These are phyloP conservation scores for Thermochaetoides dissita DNA, from an alignment of 2,329 filamentous ascomycete genomes.

Conservation along the genomic window DNA sequence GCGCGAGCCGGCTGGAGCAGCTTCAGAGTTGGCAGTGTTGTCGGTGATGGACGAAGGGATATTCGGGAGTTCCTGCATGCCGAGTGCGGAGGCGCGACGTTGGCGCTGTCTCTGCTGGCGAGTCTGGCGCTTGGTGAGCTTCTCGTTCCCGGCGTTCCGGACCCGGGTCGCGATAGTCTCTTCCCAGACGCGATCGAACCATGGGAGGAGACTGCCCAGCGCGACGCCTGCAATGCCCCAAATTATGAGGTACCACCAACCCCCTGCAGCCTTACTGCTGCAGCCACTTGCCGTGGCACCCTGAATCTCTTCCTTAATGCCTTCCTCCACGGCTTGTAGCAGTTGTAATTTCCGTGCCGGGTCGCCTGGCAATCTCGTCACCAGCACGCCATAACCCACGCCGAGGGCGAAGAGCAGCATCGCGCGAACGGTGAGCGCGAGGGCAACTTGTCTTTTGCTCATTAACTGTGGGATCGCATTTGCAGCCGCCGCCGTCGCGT, in stretches of 20 bases:
- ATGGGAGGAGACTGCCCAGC: conserved; percentile 68
- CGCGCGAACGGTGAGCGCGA: conserved; percentile 44
- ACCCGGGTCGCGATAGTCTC: conserved; percentile 25
- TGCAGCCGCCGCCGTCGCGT: conserved; percentile 20
- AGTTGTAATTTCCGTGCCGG: conserved; percentile 19
- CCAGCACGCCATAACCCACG: conserved; percentile 66
- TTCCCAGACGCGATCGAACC: conserved; percentile 67
- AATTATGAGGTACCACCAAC: conserved; percentile 56
- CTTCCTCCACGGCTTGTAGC: neutral
- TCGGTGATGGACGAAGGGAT: neutral
- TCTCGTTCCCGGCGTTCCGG: neutral
- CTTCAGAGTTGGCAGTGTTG: conserved; percentile 7
- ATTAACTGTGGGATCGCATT: conserved; percentile 10
- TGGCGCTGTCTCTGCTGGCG: neutral
- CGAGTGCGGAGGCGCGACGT: neutral
- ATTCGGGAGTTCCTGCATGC: neutral
- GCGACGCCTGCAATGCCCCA: conserved; percentile 73
- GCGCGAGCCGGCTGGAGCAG: conserved; percentile 11
- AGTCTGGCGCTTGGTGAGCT: neutral
- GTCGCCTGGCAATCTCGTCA: conserved; percentile 64
- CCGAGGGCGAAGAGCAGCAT: conserved; percentile 64
- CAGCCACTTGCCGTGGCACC: conserved; percentile 6
- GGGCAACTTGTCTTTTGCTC: conserved; percentile 18
- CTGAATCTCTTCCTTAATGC: neutral
- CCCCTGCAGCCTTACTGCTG: conserved; percentile 16